Evolutionary conservation across 192 early-diverging fungal species (phyloP).

Genomic region (Fimicolochytrium jonesii): DNA sequence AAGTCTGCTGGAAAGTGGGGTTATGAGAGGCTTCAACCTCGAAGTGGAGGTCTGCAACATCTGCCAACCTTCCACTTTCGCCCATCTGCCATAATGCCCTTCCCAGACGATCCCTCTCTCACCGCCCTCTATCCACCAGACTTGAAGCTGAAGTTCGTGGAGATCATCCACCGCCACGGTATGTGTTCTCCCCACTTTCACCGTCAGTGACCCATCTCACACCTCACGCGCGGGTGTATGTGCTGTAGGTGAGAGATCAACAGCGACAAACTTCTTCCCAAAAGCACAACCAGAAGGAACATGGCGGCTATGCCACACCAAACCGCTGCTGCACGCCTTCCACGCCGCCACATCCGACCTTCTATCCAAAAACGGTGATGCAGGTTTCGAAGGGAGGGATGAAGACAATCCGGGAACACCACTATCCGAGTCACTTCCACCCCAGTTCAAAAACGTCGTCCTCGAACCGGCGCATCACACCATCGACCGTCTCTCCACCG

Average conservation of each 20-base stretch:
- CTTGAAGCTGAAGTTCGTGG: slow-evolving; percentile 47
- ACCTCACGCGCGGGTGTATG: too few relatives aligned
- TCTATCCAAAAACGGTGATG: too few relatives aligned
- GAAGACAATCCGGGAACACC: neutral
- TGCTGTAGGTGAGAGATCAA: slow-evolving; percentile 38
- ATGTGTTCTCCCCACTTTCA: neutral
- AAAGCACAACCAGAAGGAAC: slow-evolving; percentile 21
- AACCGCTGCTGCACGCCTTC: slow-evolving; percentile 25
- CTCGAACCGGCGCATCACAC: neutral
- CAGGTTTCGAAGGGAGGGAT: too few relatives aligned
- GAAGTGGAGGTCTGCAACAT: too few relatives aligned
- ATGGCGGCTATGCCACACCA: neutral
- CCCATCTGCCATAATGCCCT: slow-evolving; percentile 12
- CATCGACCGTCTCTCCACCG: neutral
- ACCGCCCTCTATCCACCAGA: slow-evolving; percentile 34
- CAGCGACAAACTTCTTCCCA: slow-evolving; percentile 11
- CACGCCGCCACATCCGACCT: slow-evolving; percentile 5
- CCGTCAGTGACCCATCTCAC: neutral
- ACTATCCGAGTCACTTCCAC: neutral
- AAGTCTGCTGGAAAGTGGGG: too few relatives aligned
- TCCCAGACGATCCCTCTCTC: slow-evolving; percentile 22
- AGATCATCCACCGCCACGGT: slow-evolving; percentile 49
- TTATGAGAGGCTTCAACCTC: too few relatives aligned
- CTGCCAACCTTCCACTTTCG: neutral
- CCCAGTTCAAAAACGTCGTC: slow-evolving; percentile 8